Base-by-base conservation (phyloP, 352 stramenopile genomes). In the Phytophthora megakarya region DNA sequence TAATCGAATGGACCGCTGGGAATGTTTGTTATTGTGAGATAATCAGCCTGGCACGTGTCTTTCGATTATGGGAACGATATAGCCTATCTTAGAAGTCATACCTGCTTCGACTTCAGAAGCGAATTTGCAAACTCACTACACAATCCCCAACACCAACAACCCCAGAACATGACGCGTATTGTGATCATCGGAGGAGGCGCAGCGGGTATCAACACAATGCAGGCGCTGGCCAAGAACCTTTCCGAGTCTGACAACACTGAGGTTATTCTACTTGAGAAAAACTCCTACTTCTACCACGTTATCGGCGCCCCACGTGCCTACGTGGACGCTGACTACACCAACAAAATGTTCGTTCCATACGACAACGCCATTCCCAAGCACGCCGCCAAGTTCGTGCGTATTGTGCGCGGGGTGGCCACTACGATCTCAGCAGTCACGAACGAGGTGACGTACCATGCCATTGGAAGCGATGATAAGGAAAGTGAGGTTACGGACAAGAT, bases 301-400 rank as follows among this genome's bases (percentile, higher is more conserved):
- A 30, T 88, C 4, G 81, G 79, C 5, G 61, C 76, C 10, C 76
- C 81, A 4, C 76, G 83, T 19, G 80, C 83, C 7, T 84, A 75
- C 46, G 76, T 85, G 15, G 79, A 90, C 5, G 64, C 60, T n/a
- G 37, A 46, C 37, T 92, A 75, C 66, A 59, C 57, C 15, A 50
- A 59, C 3, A 89, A 84, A 45, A 76, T 92, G 65, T 92, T 90
- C 51, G 74, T 92, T 35, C 83, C 83, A 3, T 81, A 81, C 58
- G 76, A 84, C 55, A 70, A 87, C n/a, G 83, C 70, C 6, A 83
- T 92, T 43, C 75, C 68, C 32, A 70, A 76, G 21, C 23, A 58
- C 10, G 56, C 76, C 11, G 25, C 18, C 12, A 54, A 45, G 12
- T 84, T 78, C 40, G 71, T 75, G 21, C 72, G 65, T 16, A 74